Base-by-base conservation (phyloP, 495 filamentous ascomycete genomes). In the Aspergillus biplanus region DNA sequence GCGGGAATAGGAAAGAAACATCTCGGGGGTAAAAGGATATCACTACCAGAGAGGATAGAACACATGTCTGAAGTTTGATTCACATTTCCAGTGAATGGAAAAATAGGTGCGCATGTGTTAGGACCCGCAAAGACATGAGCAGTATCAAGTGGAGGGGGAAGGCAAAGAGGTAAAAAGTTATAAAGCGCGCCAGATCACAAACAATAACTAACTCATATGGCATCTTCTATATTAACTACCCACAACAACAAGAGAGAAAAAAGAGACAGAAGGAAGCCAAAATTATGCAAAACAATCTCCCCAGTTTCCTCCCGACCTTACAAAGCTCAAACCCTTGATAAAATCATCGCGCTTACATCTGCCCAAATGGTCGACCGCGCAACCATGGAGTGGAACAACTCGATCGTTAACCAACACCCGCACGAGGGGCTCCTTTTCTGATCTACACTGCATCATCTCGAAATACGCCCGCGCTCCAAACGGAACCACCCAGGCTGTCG, bases 321-420 rank as follows among this genome's bases (percentile, higher is more conserved):
- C 89, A 80, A 93, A 97, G 32, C 74, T 82, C 69, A 95, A 75
- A 48, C 88, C 89, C 33, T 87, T 75, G 7, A 96, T 83, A 72
- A 92, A 97, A 15, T 75, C 79, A 61, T 73, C 74, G 53, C 91
- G 65, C 49, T 61, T 81, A 72, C 92, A 97, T 33, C 89, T 75
- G 2, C 92, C 92, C 47, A 86, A 65, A 58, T 67, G 58, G 78
- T 96, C 91, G 6, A 77, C 86, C 4, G 75, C 78, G 72, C 92
- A 97, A 18, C 79, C 85, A 65, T 84, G 77, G 69, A 95, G 65
- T 5, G 85, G 87, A 56, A 92, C 75, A 9, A 97, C 91, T 39
- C 91, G 81, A 68, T 93, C 90, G 77, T 97, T 97, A 9, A 97
- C 80, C 54, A 97, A 67, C 1, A 93, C 82, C 11, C 92, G 80